Evolutionary conservation across 345 rosid genomes (phyloP).

Genomic region (Camelina sativa): DNA sequence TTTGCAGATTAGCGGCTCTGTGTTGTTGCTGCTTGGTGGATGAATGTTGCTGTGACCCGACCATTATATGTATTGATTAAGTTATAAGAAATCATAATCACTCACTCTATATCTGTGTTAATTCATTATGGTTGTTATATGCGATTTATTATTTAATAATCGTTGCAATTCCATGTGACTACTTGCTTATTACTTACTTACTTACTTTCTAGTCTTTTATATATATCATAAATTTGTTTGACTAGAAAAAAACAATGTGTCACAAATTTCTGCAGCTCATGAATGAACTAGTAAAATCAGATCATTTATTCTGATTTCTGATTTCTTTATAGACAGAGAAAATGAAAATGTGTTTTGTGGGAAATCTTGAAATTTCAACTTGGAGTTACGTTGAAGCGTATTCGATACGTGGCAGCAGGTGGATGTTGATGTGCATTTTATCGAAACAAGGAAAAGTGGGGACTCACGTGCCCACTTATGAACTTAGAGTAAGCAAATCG

Average conservation of each 20-base stretch:
- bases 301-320: background rate
- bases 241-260: background rate
- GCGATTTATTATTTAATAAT: conserved; percentile 13
- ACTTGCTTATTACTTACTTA: background rate
- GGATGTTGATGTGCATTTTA: background rate
- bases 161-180: background rate
- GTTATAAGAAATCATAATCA: background rate
- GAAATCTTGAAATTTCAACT: conserved; percentile 10
- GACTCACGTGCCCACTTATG: background rate
- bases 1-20: conserved; percentile 64
- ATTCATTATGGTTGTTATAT: conserved; percentile 5
- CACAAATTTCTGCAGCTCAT: background rate
- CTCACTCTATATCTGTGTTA: background rate
- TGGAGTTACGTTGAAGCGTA: background rate
- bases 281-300: background rate
- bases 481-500: background rate
- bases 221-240: too few species aligned
- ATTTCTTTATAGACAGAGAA: background rate
- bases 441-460: background rate
- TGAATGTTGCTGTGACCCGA: conserved; percentile 78
- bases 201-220: background rate
- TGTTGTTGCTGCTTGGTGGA: conserved; percentile 80
- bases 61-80: conserved; percentile 48
- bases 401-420: background rate
- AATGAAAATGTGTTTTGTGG: background rate